Base-by-base conservation (phyloP, 495 filamentous ascomycete species). In the Lasiosphaeria ovina region DNA sequence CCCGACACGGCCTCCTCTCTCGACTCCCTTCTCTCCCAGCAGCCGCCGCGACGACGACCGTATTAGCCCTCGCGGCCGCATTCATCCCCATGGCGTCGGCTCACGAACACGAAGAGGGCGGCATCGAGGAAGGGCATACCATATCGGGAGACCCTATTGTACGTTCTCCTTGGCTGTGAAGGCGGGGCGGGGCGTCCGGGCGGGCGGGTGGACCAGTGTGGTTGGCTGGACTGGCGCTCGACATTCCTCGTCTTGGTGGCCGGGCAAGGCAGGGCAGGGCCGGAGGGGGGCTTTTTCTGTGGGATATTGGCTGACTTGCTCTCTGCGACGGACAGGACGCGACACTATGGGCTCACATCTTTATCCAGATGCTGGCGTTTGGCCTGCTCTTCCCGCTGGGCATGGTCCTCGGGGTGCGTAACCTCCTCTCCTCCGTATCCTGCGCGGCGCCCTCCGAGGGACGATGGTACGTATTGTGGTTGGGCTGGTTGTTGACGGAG, bases 301-400 rank as follows among this genome's bases (percentile, higher is more conserved):
- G 9, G 54, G 40, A 35, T 10, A 44, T 32, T 33, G 40, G 35
- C 40, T 14, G 35, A 42, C 6, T 32, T 11, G 17, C 17, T 24
- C 17, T 34, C n/a, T 44, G 11, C 2, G 24, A 24, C 24, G 24
- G 24, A 24, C 62, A 93, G 88, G 91, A 97, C 66, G 79, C 85
- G 53, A 94, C 83, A 67, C 72, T 98, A 86, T 98, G 93, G 94
- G 77, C 87, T 35, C 94, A 98, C 73, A 97, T 98, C 66, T 81
- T 95, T 58, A 69, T 95, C n/a, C 92, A 96, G 82, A 87, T 87
- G 60, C 64, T 91, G 34, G 81, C 91, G 33, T 98, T 95, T 81
- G 94, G 94, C 55, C 75, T 98, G 51, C 81, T 98, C 45, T 97
- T 98, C 66, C 94, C 94, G 8, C 78, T 91, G 24, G 94, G 95